phyloP scores from a whole-genome alignment of 345 rosid species.

The Syzygium grande region DNA sequence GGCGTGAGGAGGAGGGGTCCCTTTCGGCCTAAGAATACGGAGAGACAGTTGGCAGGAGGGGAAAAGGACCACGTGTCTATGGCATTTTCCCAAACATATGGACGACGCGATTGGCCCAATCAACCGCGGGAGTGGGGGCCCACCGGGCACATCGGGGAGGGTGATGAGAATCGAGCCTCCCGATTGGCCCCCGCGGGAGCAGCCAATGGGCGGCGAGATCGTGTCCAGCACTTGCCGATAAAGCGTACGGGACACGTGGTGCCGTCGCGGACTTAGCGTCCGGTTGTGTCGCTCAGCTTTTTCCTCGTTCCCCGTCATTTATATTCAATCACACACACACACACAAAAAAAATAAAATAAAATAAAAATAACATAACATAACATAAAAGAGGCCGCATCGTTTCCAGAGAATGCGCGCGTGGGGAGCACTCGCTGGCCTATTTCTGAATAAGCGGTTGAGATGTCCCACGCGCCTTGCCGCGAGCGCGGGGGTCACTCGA shows the following conservation, averaged over 20 bases:
- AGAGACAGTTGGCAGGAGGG: background rate
- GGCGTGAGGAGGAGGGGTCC: background rate
- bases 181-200: background rate
- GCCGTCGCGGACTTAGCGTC: background rate
- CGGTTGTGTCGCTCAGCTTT: background rate
- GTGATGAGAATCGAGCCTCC: background rate
- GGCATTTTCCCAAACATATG: background rate
- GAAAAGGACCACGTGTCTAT: background rate
- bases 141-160: background rate
- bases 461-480: background rate
- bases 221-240: conserved; percentile 5
- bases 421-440: background rate
- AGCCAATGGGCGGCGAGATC: conserved; percentile 2
- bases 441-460: background rate
- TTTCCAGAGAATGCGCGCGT: conserved; percentile 7
- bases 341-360: too few relatives aligned
- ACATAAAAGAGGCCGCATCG: background rate
- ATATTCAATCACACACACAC: background rate
- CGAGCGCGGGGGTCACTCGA: background rate
- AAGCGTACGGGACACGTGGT: conserved; percentile 4
- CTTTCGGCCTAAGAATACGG: background rate
- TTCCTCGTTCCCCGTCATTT: background rate
- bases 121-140: background rate
- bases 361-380: too few relatives aligned
- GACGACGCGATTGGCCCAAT: conserved; percentile 4